These are phyloP conservation scores for Macroventuria anomochaeta DNA, from an alignment of 2,329 filamentous ascomycete genomes.

Conservation along the genomic window DNA sequence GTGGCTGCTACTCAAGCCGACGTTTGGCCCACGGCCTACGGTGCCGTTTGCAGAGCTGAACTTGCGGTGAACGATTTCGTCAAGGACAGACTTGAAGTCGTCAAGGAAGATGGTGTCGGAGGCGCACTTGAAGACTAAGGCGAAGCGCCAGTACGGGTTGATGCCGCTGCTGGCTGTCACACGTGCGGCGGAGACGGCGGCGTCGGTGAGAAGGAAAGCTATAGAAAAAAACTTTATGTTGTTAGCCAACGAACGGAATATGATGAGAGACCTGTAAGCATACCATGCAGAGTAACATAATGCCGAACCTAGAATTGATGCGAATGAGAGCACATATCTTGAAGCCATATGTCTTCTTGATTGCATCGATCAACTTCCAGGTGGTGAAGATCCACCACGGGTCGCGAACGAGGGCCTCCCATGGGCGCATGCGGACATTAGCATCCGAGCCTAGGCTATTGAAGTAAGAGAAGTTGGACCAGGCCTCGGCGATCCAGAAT, in stretches of 20 bases:
- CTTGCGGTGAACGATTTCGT: conserved; percentile 39
- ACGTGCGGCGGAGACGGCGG: conserved; percentile 38
- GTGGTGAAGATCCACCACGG: conserved; percentile 50
- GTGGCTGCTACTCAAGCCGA: conserved; percentile 12
- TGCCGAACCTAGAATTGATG: conserved; percentile 42
- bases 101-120: conserved; percentile 47
- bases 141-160: conserved; percentile 47
- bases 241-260: neutral
- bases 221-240: conserved; percentile 28
- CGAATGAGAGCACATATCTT: conserved; percentile 32
- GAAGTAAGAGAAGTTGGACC: conserved; percentile 48
- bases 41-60: conserved; percentile 30
- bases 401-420: conserved; percentile 42
- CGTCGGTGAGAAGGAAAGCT: conserved; percentile 41
- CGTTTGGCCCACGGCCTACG: conserved; percentile 21
- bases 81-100: conserved; percentile 46
- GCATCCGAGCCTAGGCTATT: conserved; percentile 39
- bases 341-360: conserved; percentile 44
- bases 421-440: conserved; percentile 40
- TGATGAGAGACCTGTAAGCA: neutral
- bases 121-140: conserved; percentile 46
- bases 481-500: conserved; percentile 46
- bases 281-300: conserved; percentile 46
- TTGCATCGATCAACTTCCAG: conserved; percentile 39
- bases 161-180: conserved; percentile 38